Percentiles rank a stretch among this genome's conserved stretches.
Evolutionary conservation across 208 protist species (phyloP).

Genomic region (Leptomonas pyrrhocoris): DNA sequence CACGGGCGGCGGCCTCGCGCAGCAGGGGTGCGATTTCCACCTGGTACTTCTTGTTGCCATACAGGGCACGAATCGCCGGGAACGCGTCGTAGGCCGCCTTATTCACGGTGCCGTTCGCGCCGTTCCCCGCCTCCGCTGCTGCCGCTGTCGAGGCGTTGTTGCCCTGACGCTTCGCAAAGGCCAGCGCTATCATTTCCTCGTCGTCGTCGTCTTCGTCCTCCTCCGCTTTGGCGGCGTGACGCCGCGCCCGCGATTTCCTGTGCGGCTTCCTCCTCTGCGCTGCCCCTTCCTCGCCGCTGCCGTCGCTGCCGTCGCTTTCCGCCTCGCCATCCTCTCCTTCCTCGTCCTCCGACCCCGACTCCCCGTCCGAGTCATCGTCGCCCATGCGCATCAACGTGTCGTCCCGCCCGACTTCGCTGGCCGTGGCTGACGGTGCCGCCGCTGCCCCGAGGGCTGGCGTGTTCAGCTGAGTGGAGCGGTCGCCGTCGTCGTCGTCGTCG

Average conservation of each 20-base stretch:
- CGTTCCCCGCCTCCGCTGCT: not conserved
- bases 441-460: constrained; percentile 21
- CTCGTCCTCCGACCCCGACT: constrained; percentile 9
- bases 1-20: constrained; percentile 38
- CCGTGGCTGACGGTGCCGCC: constrained; percentile 22
- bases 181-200: not conserved
- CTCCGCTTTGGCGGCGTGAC: not conserved
- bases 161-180: constrained; percentile 8
- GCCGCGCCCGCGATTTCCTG: not conserved
- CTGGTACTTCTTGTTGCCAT: constrained; percentile 50
- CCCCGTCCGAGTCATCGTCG: constrained; percentile 27
- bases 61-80: constrained; percentile 37
- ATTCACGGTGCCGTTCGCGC: not conserved
- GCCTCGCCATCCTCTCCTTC: constrained; percentile 17
- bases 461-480: constrained; percentile 26
- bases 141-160: not conserved
- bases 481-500: constrained; percentile 36
- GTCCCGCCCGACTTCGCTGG: constrained; percentile 22
- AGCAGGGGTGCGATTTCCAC: constrained; percentile 63
- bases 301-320: constrained; percentile 11
- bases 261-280: not conserved
- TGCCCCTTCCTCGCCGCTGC: constrained; percentile 30
- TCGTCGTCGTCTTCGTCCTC: constrained; percentile 18
- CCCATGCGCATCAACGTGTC: constrained; percentile 16
- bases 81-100: constrained; percentile 62